phyloP scores from a whole-genome alignment of 768 basidiomycete species.

The Agrocybe praecox region DNA sequence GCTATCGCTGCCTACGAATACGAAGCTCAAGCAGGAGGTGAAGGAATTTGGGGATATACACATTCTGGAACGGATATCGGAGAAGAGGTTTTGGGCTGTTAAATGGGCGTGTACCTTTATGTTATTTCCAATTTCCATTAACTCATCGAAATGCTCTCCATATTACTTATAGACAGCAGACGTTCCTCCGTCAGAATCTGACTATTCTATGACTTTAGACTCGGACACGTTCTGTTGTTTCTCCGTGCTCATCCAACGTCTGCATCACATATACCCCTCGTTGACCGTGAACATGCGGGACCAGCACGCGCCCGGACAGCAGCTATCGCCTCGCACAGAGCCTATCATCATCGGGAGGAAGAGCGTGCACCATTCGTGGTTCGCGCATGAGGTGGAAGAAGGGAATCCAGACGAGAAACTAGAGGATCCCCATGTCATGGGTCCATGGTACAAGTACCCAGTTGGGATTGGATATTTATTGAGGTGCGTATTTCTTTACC shows the following conservation, averaged over 20 bases:
- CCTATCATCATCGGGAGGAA: slow-evolving; percentile 10
- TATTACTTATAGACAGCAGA: slow-evolving; percentile 6
- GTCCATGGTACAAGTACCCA: slow-evolving; percentile 9
- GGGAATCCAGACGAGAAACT: slow-evolving; percentile 4
- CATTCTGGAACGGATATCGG: too few relatives aligned
- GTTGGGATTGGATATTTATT: slow-evolving; percentile 12
- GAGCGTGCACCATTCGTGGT: not conserved
- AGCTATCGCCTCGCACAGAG: not conserved
- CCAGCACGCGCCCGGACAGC: too few relatives aligned
- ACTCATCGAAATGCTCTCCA: too few relatives aligned
- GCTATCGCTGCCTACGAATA: too few relatives aligned
- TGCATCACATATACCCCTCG: not conserved
- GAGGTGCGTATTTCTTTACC: not conserved
- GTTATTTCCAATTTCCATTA: too few relatives aligned
- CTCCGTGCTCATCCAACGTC: not conserved
- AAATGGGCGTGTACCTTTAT: too few relatives aligned
- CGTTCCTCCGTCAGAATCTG: slow-evolving; percentile 1
- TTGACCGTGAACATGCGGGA: too few relatives aligned
- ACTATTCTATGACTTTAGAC: slow-evolving; percentile 12
- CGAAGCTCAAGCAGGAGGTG: too few relatives aligned
- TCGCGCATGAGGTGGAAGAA: not conserved
- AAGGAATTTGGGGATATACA: too few relatives aligned
- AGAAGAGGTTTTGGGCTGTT: too few relatives aligned
- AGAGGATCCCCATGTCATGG: slow-evolving; percentile 2
- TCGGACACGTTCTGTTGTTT: slow-evolving; percentile 11